phyloP scores from a whole-genome alignment of 1,284 basidiomycete genomes.

The Chondrostereum purpureum region DNA sequence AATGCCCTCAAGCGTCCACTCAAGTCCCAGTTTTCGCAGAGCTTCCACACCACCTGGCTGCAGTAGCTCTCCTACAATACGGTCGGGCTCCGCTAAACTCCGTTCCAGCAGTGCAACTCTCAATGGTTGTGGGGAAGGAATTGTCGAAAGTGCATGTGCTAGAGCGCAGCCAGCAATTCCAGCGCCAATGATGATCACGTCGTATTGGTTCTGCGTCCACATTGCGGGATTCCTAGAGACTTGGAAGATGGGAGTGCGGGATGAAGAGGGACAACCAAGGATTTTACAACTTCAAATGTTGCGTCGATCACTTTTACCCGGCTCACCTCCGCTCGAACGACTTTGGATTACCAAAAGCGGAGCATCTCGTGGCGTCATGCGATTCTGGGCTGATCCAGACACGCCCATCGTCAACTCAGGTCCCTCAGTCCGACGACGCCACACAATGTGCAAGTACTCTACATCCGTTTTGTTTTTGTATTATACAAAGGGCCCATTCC shows the following conservation, averaged over 20 bases:
- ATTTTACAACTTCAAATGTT: neutral
- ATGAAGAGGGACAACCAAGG: neutral
- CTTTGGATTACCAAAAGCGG: neutral
- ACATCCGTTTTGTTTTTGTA: too few relatives aligned
- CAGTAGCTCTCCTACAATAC: conserved; percentile 95
- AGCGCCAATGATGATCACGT: conserved; percentile 84
- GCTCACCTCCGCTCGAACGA: neutral
- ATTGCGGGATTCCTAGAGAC: neutral
- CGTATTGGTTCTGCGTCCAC: conserved; percentile 35
- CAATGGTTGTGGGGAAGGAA: conserved; percentile 48
- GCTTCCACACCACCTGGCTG: conserved; percentile 90
- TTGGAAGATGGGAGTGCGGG: neutral
- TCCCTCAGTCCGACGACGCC: too few relatives aligned
- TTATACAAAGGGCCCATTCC: too few relatives aligned
- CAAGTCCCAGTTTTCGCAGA: conserved; percentile 73
- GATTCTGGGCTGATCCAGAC: too few relatives aligned
- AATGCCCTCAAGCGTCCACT: conserved; percentile 73
- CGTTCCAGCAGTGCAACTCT: conserved; percentile 83
- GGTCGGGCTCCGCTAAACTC: conserved; percentile 87
- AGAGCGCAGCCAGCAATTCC: conserved; percentile 81
- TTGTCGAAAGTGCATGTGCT: conserved; percentile 62
- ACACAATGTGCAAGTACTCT: too few relatives aligned
- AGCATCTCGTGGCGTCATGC: too few relatives aligned
- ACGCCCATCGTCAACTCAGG: too few relatives aligned
- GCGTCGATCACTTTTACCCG: neutral